These are phyloP conservation scores for Erythrophleum fordii DNA, from an alignment of 306 rosid species.

Conservation along the genomic window DNA sequence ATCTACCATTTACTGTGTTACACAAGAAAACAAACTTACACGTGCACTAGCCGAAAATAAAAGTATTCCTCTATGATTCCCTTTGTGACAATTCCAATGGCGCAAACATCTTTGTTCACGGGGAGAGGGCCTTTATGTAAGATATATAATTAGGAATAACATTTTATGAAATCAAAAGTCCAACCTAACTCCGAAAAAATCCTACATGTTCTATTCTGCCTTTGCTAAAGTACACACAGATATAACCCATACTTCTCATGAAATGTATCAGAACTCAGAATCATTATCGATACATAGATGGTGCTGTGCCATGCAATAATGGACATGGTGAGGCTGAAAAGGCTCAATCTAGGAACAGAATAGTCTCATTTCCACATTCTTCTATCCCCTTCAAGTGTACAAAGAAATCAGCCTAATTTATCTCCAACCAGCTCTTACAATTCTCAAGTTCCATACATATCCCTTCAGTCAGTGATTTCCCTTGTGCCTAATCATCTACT, in stretches of 20 bases:
- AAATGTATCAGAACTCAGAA: not conserved
- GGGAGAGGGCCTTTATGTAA: no score
- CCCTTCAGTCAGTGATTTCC: constrained; percentile 19
- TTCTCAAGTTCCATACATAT: constrained; percentile 1
- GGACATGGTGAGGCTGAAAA: not conserved
- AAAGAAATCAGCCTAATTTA: not conserved
- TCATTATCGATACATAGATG: not conserved
- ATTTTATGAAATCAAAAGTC: no score
- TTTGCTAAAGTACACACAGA: not conserved
- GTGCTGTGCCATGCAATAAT: not conserved
- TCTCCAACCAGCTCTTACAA: not conserved
- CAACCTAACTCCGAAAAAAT: no score
- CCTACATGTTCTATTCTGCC: not conserved
- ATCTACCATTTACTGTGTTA: not conserved
- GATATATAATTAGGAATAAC: no score
- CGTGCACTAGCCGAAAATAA: not conserved
- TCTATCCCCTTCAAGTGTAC: not conserved
- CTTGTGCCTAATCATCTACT: constrained; percentile 27
- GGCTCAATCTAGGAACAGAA: not conserved
- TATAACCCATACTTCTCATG: not conserved
- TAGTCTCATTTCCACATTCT: not conserved
- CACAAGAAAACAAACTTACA: not conserved
- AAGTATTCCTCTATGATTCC: not conserved
- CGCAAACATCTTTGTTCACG: no score
- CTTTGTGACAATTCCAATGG: no score